Evolutionary conservation across 148 eudicot genomes (phyloP), one percentile per base, ranked within the genome.

Genomic region (Euryodendron excelsum): DNA sequence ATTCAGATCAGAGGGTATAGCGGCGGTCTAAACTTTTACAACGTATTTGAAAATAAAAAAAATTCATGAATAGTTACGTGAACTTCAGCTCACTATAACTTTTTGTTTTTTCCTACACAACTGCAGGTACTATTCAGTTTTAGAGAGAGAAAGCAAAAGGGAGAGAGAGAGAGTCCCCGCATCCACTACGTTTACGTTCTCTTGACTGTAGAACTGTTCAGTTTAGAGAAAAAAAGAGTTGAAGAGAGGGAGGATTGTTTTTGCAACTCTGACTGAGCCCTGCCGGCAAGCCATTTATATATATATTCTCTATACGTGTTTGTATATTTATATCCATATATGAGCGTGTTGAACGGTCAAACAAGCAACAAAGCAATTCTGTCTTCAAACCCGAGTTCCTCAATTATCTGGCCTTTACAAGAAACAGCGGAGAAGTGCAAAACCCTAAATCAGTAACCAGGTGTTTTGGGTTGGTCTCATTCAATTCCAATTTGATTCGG

Each of bases 231-330:
- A 44, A 41, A 64, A 10, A 31, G 48, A 45, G 34, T 23, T 23
- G 13, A 36, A 52, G 45, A 55, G 72, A 69, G 72, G 41, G 71
- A 36, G 71, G 17, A n/a, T 27, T 27, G 4, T 28, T 58, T 36
- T 73, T 23, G 44, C n/a, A n/a, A 39, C 28, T 67, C 39, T 68
- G 75, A 45, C 82, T 68, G 69, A 68, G 60, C 74, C 79, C 15
- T 36, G 79, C 83, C 83, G 83, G 79, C 83, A 44, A 67, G 68
- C 48, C 64, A 21, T 80, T 53, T 66, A 11, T 67, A 21, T 41
- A 28, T 21, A 37, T 62, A 23, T 59, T 2, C 11, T 0, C 10
- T 12, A 41, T 41, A 41, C 45, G 11, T 20, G 4, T 15, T 10
- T 18, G 20, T 7, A 10, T 37, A 11, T 36, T 48, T 30, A 27